Evolutionary conservation across 148 eudicot species (phyloP), one percentile per base, ranked within the genome.

Genomic region (Beta vulgaris): DNA sequence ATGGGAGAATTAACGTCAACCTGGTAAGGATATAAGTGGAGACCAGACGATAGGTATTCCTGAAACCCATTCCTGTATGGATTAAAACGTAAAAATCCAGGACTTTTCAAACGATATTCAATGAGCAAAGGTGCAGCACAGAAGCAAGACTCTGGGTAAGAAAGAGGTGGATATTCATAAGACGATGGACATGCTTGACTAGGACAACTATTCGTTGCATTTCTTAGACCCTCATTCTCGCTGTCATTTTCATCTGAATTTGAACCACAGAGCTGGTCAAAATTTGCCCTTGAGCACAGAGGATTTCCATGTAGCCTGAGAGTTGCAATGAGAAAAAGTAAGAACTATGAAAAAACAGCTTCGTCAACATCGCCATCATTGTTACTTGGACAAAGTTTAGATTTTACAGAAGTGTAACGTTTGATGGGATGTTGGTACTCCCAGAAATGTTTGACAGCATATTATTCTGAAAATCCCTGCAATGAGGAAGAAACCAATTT

Each of bases 391-490:
- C 51, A 31, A 72, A 72, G 61, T 31, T 1, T 5, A 6, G 68
- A 26, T 31, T 32, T 48, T 73, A 74, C 76, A 42, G 78, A 39
- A 91, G 84, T 72, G 91, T 91, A 83, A 91, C 86, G 80, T 89
- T 91, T 49, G 88, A 80, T 37, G 90, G 87, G 61, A 83, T 51
- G 58, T 23, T 40, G 36, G 78, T 36, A 67, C 72, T 76, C 76
- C 89, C 97, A 10, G 88, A 79, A 51, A 89, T 81, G 68, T 72
- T 84, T 69, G 88, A 64, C 62, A 91, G 78, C 54, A 4, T 23
- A 81, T 91, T 91, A 80, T 91, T 82, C 84, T 78, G 81, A 57
- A 91, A 85, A 72, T 87, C 87, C 81, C 97, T 91, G 88, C 82
- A 85, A 51, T 61, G 65, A 72, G 34, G 29, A 60, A 71, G 26